A percentile compares a stretch with the other conserved stretches of the same genome.
phyloP scores from a whole-genome alignment of 23 red algal genomes.

The Gracilaria gracilis region DNA sequence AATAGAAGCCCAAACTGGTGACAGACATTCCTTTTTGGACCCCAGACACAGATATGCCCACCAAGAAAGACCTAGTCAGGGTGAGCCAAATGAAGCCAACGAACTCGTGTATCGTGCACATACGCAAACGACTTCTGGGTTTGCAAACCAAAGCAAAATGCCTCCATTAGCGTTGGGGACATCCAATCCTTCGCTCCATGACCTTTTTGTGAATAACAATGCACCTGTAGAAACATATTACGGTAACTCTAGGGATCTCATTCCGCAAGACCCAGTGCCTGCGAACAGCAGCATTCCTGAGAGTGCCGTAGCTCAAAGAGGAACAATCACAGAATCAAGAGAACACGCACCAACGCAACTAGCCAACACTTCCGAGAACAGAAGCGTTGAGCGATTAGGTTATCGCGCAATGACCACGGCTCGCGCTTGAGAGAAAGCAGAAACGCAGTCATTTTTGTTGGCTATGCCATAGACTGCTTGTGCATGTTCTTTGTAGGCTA shows the following conservation, averaged over 20 bases:
- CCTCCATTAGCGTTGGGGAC: background rate
- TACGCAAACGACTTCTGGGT: background rate
- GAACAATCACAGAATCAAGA: background rate
- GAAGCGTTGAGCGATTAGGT: background rate
- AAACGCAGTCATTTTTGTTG: background rate
- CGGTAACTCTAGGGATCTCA: background rate
- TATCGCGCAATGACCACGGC: slow-evolving; percentile 10
- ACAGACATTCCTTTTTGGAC: background rate
- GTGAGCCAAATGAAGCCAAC: background rate
- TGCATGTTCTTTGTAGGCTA: background rate
- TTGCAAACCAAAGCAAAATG: background rate
- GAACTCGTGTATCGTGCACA: background rate
- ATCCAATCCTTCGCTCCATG: background rate
- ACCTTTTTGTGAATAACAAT: background rate
- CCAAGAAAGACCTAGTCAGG: background rate
- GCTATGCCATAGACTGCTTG: background rate
- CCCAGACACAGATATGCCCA: background rate
- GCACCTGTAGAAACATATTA: background rate
- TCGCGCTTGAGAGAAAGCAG: background rate
- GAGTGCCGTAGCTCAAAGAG: background rate
- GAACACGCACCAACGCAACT: background rate
- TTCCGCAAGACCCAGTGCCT: background rate
- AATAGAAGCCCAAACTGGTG: background rate
- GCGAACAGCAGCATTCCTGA: background rate
- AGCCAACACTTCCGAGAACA: background rate